Base-by-base conservation (phyloP, 2,329 filamentous ascomycete species). In the Aspergillus floridensis region DNA sequence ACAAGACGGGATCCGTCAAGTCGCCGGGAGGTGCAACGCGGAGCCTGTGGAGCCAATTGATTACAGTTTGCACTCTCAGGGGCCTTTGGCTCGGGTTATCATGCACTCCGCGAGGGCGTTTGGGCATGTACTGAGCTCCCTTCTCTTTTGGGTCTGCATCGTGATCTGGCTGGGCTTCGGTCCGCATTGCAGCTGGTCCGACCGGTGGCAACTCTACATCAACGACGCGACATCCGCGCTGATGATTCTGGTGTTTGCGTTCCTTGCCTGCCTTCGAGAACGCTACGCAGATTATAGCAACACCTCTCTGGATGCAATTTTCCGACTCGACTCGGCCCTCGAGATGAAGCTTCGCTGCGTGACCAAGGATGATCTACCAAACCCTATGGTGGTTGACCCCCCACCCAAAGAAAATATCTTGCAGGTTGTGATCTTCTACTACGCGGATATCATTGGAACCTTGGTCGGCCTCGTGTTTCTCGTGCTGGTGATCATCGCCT, bases 361-460 rank as follows among this genome's bases (percentile, higher is more conserved):
- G 14, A 68, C 57, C 4, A 35, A 53, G 4, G 66, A 68, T 47
- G 14, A 63, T 10, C 59, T 64, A 2, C 69, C 72, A 0, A 79
- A 81, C 61, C 63, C 66, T 0, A 65, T 67, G 0, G 70, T 77
- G 8, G 65, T 70, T 5, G 68, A 77, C 14, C 60, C 68, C 22
- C 68, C 73, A 0, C 73, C 72, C 0, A 68, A 62, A 16, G 68
- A 77, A n/a, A 71, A 61, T 51, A 57, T 61, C 3, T 61, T 75
- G 1, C 76, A 81, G 53, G 69, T 73, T 21, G 65, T 61, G 3
- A 77, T 81, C 56, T 77, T 76, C 57, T 75, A 77, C 60, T 70
- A 71, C 19, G 67, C 68, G 5, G 77, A 77, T 56, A 66, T 80
- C 26, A 74, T 81, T 29, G 79, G 78, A 0, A 78, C 77, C 0